phyloP scores from a whole-genome alignment of 1,284 basidiomycete genomes.

The Phellopilus nigrolimitatus region DNA sequence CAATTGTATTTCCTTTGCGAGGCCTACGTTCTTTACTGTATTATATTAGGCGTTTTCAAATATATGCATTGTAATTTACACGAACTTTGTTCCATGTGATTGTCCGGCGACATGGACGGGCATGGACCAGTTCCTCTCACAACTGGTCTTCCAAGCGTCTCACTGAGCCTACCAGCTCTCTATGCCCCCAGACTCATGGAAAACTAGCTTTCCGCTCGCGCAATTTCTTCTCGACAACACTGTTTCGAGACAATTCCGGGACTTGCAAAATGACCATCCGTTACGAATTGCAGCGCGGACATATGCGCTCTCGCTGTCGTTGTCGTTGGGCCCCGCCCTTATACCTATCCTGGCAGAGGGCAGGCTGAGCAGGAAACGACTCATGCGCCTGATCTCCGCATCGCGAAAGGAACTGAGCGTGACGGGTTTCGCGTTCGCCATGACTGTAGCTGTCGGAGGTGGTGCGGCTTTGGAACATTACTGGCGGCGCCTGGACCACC shows the following conservation, averaged over 20 bases:
- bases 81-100: no score
- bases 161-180: neutral
- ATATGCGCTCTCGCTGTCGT: conserved; percentile 58
- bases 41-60: no score
- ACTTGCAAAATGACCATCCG: conserved; percentile 39
- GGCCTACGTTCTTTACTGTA: no score
- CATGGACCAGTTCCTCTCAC: no score
- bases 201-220: neutral
- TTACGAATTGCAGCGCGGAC: conserved; percentile 59
- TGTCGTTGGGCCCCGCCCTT: conserved; percentile 61
- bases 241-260: neutral
- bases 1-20: no score
- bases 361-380: conserved; percentile 24
- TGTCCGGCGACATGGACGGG: no score
- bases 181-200: conserved; percentile 8
- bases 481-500: conserved; percentile 35
- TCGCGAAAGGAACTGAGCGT: conserved; percentile 51
- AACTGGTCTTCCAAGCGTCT: neutral
- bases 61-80: no score
- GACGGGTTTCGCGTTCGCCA: conserved; percentile 63
- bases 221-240: neutral
- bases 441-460: conserved; percentile 59
- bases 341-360: conserved; percentile 44
- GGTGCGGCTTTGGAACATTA: conserved; percentile 47
- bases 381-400: conserved; percentile 35